Conservation (phyloP, 148 eudicot species). For the Limonium bicolor region DNA sequence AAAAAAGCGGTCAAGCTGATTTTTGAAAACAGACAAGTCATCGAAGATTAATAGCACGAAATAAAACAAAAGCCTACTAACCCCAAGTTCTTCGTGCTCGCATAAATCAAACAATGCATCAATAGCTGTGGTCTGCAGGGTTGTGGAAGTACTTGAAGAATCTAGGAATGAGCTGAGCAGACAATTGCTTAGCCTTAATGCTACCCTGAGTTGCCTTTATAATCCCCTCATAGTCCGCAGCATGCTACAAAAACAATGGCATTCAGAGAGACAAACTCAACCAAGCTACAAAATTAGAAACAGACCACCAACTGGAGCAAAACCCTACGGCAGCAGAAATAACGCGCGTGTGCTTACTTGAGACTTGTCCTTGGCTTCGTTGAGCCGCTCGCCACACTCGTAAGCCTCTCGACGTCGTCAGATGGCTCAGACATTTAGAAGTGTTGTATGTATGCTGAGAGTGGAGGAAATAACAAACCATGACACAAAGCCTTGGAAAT, state of each 20-base stretch:
- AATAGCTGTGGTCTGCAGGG: conserved; percentile 15
- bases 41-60: background rate
- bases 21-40: no score
- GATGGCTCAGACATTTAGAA: conserved; percentile 19
- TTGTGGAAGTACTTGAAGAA: conserved; percentile 37
- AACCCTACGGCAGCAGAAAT: background rate
- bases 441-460: background rate
- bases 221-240: conserved; percentile 28
- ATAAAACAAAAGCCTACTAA: conserved; percentile 12
- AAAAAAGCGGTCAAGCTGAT: no score
- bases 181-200: conserved; percentile 38
- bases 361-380: conserved; percentile 33
- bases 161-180: conserved; percentile 48
- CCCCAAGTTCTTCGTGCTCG: conserved; percentile 41
- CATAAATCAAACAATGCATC: conserved; percentile 21
- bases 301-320: background rate
- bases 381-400: conserved; percentile 33
- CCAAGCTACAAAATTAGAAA: background rate
- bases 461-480: background rate
- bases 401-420: conserved; percentile 34
- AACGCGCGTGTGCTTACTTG: conserved; percentile 13
- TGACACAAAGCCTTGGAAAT: background rate
- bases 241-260: conserved; percentile 44
- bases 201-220: conserved; percentile 22
- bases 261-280: conserved; percentile 9